phyloP scores from a whole-genome alignment of 78 protist species.

The Fonticula alba region DNA sequence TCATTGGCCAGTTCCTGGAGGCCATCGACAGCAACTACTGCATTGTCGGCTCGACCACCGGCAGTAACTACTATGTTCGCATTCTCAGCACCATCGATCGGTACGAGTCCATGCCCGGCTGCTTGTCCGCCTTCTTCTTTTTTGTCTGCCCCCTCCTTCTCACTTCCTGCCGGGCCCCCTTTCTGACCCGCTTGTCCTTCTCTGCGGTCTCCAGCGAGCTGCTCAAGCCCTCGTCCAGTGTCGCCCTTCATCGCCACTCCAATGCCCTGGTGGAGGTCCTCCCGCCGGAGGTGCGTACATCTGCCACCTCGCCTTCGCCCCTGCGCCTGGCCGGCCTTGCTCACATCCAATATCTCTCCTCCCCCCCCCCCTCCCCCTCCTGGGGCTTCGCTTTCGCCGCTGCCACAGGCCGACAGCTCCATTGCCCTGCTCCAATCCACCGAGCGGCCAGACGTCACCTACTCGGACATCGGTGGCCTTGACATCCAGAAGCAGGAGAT shows the following conservation, averaged over 20 bases:
- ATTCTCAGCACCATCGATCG: constrained; percentile 92
- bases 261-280: constrained; percentile 88
- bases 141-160: no score
- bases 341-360: no score
- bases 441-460: constrained; percentile 31
- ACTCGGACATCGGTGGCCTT: constrained; percentile 90
- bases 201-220: no score
- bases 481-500: constrained; percentile 99
- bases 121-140: no score
- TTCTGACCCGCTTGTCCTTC: no score
- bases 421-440: constrained; percentile 52
- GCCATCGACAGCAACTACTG: constrained; percentile 83
- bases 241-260: constrained; percentile 85
- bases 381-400: no score
- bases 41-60: constrained; percentile 75
- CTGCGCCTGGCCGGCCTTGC: no score
- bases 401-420: constrained; percentile 64
- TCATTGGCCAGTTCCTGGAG: constrained; percentile 97
- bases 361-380: no score
- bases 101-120: no score
- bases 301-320: no score
- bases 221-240: constrained; percentile 92
- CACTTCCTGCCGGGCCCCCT: no score
- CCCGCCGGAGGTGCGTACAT: constrained; percentile 75
- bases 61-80: constrained; percentile 80